Evolutionary conservation across 2,329 filamentous ascomycete species (phyloP).

Genomic region (Penicillium psychrosexuale): DNA sequence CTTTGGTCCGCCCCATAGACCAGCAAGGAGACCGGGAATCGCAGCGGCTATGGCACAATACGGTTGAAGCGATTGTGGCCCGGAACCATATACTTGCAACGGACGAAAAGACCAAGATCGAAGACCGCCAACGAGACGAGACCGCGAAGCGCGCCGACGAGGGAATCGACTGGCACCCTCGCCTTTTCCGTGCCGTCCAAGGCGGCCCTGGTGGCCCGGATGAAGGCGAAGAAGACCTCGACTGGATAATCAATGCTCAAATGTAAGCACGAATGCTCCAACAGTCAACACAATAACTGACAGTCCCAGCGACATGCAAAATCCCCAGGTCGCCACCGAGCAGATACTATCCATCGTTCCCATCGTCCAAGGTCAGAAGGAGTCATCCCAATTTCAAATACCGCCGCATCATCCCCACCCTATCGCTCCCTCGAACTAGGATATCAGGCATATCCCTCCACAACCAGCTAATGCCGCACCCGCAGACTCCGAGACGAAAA

Average conservation of each 20-base stretch:
- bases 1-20: conserved; percentile 69
- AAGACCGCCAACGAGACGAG: conserved; percentile 87
- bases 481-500: conserved; percentile 12
- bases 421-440: conserved; percentile 3
- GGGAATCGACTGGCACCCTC: conserved; percentile 81
- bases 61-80: conserved; percentile 75
- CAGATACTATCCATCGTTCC: conserved; percentile 86
- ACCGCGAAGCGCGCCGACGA: conserved; percentile 75
- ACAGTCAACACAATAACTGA: not conserved
- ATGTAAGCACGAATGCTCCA: conserved; percentile 58
- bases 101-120: conserved; percentile 92
- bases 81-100: conserved; percentile 87
- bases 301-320: conserved; percentile 55
- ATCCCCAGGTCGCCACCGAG: conserved; percentile 67
- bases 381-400: conserved; percentile 54
- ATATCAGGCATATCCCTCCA: conserved; percentile 3
- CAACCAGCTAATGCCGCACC: conserved; percentile 18
- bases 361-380: conserved; percentile 73
- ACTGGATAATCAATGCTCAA: conserved; percentile 88
- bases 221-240: conserved; percentile 81
- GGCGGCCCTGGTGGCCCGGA: conserved; percentile 68
- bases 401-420: conserved; percentile 43
- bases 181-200: conserved; percentile 73
- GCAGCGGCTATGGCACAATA: conserved; percentile 79
- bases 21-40: conserved; percentile 92